Evolutionary conservation across 306 rosid species (phyloP).

Genomic region (Vigna angularis): DNA sequence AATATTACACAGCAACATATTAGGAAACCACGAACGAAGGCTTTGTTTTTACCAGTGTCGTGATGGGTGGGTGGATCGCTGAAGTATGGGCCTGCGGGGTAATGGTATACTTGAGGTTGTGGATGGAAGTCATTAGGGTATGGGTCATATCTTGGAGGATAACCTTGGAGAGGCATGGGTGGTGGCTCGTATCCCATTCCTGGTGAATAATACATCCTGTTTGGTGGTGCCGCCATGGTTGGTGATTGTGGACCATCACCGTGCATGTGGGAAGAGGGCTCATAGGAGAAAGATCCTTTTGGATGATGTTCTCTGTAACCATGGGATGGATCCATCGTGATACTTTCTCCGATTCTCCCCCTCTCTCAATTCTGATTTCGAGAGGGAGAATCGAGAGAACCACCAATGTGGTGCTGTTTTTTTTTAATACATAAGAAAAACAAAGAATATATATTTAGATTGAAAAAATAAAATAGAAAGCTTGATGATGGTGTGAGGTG

Average conservation of each 20-base stretch:
- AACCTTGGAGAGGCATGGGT: conserved; percentile 13
- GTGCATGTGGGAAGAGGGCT: neutral
- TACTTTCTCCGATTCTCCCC: conserved; percentile 34
- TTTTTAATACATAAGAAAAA: neutral
- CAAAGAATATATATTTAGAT: too few species aligned
- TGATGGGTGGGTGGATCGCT: neutral
- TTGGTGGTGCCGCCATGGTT: conserved; percentile 24
- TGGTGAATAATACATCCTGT: conserved; percentile 32
- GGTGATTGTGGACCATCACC: neutral
- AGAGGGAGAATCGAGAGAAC: neutral
- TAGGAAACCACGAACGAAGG: conserved; percentile 51
- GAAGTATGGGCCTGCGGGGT: conserved; percentile 12
- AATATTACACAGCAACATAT: conserved; percentile 3
- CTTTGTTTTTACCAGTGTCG: neutral
- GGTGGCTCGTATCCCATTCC: conserved; percentile 12
- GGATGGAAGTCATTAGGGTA: neutral
- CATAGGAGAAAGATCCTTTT: neutral
- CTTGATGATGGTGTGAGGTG: neutral
- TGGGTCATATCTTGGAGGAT: conserved; percentile 28
- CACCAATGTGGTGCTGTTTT: neutral
- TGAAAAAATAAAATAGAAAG: neutral
- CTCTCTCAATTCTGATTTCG: neutral
- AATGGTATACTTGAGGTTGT: neutral
- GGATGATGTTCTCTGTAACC: neutral
- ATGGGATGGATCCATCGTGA: conserved; percentile 30